Evolutionary conservation across 2,329 filamentous ascomycete genomes (phyloP).

Genomic region (Kalmusia sp.): DNA sequence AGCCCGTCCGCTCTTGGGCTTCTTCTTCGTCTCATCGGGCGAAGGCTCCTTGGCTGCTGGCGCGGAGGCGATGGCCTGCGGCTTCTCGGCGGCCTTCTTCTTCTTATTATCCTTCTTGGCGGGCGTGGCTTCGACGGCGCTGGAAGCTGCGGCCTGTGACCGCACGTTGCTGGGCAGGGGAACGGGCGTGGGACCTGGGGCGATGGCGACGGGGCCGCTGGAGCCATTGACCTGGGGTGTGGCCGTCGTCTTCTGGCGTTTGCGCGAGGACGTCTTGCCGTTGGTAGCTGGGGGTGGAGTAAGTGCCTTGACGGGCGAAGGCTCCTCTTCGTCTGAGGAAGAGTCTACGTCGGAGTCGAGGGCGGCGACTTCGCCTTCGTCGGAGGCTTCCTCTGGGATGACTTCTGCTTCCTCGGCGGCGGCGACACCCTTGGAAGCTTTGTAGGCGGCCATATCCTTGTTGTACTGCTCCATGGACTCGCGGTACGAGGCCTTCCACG

Average conservation of each 20-base stretch:
- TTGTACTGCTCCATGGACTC: constrained; percentile 62
- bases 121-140: constrained; percentile 12
- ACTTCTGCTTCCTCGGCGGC: constrained; percentile 51
- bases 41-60: constrained; percentile 33
- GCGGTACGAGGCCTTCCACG: constrained; percentile 59
- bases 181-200: constrained; percentile 27
- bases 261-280: constrained; percentile 41
- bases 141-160: background rate
- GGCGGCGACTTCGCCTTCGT: constrained; percentile 42
- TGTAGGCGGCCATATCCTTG: constrained; percentile 63
- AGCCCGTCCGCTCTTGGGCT: constrained; percentile 39
- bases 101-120: constrained; percentile 44
- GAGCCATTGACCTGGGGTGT: constrained; percentile 32
- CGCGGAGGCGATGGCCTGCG: constrained; percentile 34
- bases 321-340: constrained; percentile 40
- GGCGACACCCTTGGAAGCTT: constrained; percentile 52
- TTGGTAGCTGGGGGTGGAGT: constrained; percentile 35
- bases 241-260: constrained; percentile 46
- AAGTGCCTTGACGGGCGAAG: constrained; percentile 42
- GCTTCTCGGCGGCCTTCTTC: constrained; percentile 41
- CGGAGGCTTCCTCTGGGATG: constrained; percentile 50
- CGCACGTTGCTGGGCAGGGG: constrained; percentile 29
- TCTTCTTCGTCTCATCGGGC: constrained; percentile 42
- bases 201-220: constrained; percentile 19
- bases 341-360: constrained; percentile 52